phyloP scores from a whole-genome alignment of 23 red algal genomes.

The Gracilaria domingensis region DNA sequence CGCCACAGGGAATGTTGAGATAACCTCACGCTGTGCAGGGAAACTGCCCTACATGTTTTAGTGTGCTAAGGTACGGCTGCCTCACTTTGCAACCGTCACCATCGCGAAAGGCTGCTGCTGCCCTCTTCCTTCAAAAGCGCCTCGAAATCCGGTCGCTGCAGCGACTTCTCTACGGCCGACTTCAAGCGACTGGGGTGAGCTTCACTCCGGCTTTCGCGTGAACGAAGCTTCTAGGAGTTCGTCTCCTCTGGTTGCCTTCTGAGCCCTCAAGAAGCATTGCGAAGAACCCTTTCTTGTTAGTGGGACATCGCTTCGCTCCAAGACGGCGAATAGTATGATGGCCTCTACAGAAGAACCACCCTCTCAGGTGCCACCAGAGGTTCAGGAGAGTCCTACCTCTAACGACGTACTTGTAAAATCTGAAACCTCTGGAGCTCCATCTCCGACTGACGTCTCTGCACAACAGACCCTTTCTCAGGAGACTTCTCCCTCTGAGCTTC shows the following conservation, averaged over 20 bases:
- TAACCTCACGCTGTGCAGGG: too few relatives aligned
- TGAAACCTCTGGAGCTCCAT: background rate
- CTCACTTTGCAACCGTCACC: too few relatives aligned
- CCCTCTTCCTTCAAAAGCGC: too few relatives aligned
- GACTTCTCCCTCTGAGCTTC: background rate
- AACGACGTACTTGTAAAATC: background rate
- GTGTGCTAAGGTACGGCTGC: too few relatives aligned
- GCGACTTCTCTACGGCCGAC: too few relatives aligned
- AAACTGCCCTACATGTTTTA: too few relatives aligned
- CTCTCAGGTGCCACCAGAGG: background rate
- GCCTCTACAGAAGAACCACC: background rate
- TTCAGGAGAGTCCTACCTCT: background rate
- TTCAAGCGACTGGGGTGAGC: too few relatives aligned
- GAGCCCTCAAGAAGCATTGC: background rate
- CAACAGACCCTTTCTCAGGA: background rate
- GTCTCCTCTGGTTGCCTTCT: too few relatives aligned
- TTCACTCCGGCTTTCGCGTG: background rate
- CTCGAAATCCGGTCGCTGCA: too few relatives aligned
- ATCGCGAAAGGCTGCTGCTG: too few relatives aligned
- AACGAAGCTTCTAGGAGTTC: background rate
- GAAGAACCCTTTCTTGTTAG: background rate
- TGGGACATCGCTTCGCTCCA: background rate
- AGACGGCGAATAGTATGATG: background rate
- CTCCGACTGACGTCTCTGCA: constrained; percentile 5
- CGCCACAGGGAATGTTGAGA: too few relatives aligned